These are phyloP conservation scores for Ceratorhiza oryzae-sativae DNA, from an alignment of 1,284 basidiomycete genomes.

Conservation along the genomic window DNA sequence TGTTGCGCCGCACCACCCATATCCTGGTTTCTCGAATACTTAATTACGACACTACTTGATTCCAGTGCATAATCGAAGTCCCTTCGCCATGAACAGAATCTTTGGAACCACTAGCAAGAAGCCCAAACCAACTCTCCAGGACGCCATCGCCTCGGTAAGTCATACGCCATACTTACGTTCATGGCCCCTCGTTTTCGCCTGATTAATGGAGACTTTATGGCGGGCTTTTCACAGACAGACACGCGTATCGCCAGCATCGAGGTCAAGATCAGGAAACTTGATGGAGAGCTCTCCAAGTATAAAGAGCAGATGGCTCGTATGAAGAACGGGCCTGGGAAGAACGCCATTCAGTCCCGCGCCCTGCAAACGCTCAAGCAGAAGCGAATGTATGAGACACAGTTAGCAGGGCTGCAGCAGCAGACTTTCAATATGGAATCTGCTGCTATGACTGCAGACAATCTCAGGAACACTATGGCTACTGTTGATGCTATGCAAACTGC, in stretches of 20 bases:
- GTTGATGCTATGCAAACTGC: slow-evolving; percentile 98
- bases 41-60: slow-evolving; percentile 3
- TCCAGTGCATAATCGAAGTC: slow-evolving; percentile 12
- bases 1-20: neutral
- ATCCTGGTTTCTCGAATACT: neutral
- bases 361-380: slow-evolving; percentile 94
- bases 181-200: neutral
- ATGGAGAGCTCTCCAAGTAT: slow-evolving; percentile 90
- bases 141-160: slow-evolving; percentile 86
- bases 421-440: slow-evolving; percentile 99
- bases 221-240: slow-evolving; percentile 72
- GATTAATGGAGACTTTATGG: slow-evolving; percentile 34
- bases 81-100: slow-evolving; percentile 55
- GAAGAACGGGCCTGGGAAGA: slow-evolving; percentile 94
- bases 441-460: slow-evolving; percentile 93
- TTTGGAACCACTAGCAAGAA: slow-evolving; percentile 79
- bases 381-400: slow-evolving; percentile 93
- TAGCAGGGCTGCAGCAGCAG: slow-evolving; percentile 91
- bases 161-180: slow-evolving; percentile 16
- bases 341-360: slow-evolving; percentile 94
- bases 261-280: slow-evolving; percentile 96
- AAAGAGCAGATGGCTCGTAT: slow-evolving; percentile 97
- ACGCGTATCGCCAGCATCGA: slow-evolving; percentile 87
- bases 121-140: slow-evolving; percentile 83
- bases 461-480: slow-evolving; percentile 99